Evolutionary conservation across 1,139 yeast genomes (phyloP), one percentile per base, ranked within the genome.

Genomic region (Suhomyces atakaporum): DNA sequence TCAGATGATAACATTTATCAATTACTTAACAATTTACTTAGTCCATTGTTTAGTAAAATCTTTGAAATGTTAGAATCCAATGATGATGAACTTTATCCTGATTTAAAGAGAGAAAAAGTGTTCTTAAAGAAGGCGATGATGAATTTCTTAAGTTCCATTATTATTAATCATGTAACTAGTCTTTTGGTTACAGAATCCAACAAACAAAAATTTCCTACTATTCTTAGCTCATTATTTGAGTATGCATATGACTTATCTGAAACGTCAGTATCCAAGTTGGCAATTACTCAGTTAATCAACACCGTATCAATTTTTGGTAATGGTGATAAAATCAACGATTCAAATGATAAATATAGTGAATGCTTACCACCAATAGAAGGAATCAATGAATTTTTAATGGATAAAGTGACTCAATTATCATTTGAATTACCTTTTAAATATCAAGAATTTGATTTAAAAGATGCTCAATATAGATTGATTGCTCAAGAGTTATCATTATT

Each of bases 401-500:
- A 81, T 35, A 84, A 82, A 46, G 73, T 79, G 25, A 75, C 89
- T 7, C 78, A 84, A 36, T 63, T 87, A 38, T 73, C 82, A 31
- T 85, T 89, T 66, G 95, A 87, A 55, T 66, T 89, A 35, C 89
- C 96, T 8, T 82, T 87, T 52, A 82, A 84, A 49, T 78, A 81
- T 31, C 74, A 68, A 29, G 74, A 75, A 23, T 81, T 82, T 48
- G 78, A 84, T 51, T 65, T 82, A 35, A 77, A 79, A 46, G 96
- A 89, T 54, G 95, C 95, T 3, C 90, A 86, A 54, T 78, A 76
- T 50, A 75, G 94, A 51, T 69, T 81, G 36, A 73, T 86, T 29
- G 82, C 89, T 3, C 79, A 79, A 43, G 98, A 92, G 51, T 68
- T 88, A 8, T 81, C 95, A 0, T 66, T 77, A 27, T 66, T 89